Conservation (phyloP, 1,284 basidiomycete genomes). For the Neolentinus lepideus region DNA sequence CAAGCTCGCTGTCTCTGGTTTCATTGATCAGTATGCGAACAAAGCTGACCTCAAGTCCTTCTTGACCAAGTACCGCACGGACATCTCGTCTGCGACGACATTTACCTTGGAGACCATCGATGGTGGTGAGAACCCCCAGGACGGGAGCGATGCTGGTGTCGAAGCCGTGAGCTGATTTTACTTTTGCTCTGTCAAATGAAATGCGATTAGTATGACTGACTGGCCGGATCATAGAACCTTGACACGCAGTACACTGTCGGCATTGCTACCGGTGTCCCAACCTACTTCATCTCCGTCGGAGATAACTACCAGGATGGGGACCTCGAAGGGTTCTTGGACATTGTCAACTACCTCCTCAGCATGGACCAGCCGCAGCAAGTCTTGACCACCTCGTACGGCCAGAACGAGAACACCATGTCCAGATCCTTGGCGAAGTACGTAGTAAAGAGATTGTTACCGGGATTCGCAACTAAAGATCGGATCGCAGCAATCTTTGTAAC, state of each 20-base stretch:
- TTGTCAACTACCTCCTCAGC: slow-evolving; percentile 17
- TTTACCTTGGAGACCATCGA: slow-evolving; percentile 22
- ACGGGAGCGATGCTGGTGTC: slow-evolving; percentile 16
- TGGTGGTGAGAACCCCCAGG: slow-evolving; percentile 21
- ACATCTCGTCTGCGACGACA: slow-evolving; percentile 20
- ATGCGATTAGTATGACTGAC: not conserved
- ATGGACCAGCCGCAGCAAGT: slow-evolving; percentile 18
- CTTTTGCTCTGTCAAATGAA: not conserved
- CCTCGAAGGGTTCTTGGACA: slow-evolving; percentile 13
- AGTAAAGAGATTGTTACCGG: no score
- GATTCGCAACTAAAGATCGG: not conserved
- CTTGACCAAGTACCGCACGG: slow-evolving; percentile 15
- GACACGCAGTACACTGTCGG: slow-evolving; percentile 13
- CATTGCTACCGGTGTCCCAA: slow-evolving; percentile 10
- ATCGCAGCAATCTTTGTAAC: slow-evolving; percentile 25
- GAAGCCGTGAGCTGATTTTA: slow-evolving; percentile 15
- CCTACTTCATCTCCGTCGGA: slow-evolving; percentile 13
- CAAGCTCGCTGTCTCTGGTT: slow-evolving; percentile 24
- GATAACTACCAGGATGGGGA: slow-evolving; percentile 17
- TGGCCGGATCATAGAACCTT: slow-evolving; percentile 8
- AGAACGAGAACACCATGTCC: slow-evolving; percentile 19
- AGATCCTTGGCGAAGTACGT: slow-evolving; percentile 17
- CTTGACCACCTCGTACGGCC: slow-evolving; percentile 18
- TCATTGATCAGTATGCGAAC: slow-evolving; percentile 21
- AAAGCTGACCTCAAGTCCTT: slow-evolving; percentile 13